Evolutionary conservation across 2,329 filamentous ascomycete species (phyloP).

Genomic region (Aspergillus carbonarius): DNA sequence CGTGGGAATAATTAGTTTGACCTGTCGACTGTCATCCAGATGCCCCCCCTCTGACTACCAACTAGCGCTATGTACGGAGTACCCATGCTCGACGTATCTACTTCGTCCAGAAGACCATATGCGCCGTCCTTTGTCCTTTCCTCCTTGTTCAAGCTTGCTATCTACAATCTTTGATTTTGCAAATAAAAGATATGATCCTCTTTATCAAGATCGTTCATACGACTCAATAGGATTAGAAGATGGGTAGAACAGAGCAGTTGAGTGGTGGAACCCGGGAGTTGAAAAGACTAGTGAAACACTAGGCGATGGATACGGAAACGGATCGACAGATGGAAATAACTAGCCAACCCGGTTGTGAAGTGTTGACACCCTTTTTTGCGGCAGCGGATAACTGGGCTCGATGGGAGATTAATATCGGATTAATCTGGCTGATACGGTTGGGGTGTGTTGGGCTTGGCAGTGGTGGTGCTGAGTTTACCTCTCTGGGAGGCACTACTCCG

Average conservation of each 20-base stretch:
- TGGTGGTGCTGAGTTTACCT: background rate
- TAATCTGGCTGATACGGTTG: background rate
- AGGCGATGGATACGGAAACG: conserved; percentile 17
- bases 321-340: conserved; percentile 17
- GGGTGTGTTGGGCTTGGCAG: background rate
- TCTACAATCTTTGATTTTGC: too few species aligned
- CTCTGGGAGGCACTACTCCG: background rate
- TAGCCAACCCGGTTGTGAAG: background rate
- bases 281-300: conserved; percentile 24
- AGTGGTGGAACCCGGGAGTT: background rate
- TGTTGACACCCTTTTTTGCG: too few species aligned
- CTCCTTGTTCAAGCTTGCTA: too few species aligned
- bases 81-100: too few species aligned
- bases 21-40: background rate
- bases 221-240: background rate
- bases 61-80: background rate
- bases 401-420: background rate
- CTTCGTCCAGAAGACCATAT: too few species aligned
- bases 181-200: too few species aligned
- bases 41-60: background rate
- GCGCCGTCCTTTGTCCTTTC: too few species aligned
- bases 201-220: too few species aligned
- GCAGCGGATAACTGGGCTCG: too few species aligned
- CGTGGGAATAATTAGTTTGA: background rate
- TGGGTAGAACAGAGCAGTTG: background rate